Percentiles rank a stretch among this genome's conserved stretches.
phyloP scores from a whole-genome alignment of 2,329 filamentous ascomycete species.

The Xylaria sp. region DNA sequence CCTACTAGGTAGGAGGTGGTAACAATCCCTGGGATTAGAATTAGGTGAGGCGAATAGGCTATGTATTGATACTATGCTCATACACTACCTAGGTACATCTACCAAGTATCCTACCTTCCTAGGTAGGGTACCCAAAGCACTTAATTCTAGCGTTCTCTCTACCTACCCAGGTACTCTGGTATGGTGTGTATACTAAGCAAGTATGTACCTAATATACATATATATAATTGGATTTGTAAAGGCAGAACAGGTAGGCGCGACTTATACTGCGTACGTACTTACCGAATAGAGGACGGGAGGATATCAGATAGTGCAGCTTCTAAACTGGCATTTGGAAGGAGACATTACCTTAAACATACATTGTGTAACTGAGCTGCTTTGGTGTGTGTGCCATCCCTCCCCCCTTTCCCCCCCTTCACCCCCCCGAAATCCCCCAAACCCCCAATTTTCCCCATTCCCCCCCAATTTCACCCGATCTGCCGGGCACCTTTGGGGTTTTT shows the following conservation, averaged over 20 bases:
- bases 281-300: no score
- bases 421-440: slow-evolving; percentile 15
- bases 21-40: neutral
- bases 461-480: slow-evolving; percentile 37
- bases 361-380: slow-evolving; percentile 1
- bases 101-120: no score
- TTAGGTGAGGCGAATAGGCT: neutral
- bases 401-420: neutral
- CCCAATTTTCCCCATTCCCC: slow-evolving; percentile 27
- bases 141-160: neutral
- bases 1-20: neutral
- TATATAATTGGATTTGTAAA: neutral
- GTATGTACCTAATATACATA: neutral
- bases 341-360: neutral
- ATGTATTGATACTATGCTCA: neutral
- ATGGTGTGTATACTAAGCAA: neutral
- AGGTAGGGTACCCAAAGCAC: no score
- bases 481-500: slow-evolving; percentile 28
- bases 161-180: neutral
- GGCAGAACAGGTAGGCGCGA: no score
- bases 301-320: neutral
- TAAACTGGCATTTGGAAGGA: neutral
- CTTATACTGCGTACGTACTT: no score
- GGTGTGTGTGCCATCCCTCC: neutral
- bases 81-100: neutral